Evolutionary conservation across 228 moss, liverwort and hornwort genomes (phyloP), one percentile per base, ranked within the genome.

Genomic region (Sphagnum magellanicum): DNA sequence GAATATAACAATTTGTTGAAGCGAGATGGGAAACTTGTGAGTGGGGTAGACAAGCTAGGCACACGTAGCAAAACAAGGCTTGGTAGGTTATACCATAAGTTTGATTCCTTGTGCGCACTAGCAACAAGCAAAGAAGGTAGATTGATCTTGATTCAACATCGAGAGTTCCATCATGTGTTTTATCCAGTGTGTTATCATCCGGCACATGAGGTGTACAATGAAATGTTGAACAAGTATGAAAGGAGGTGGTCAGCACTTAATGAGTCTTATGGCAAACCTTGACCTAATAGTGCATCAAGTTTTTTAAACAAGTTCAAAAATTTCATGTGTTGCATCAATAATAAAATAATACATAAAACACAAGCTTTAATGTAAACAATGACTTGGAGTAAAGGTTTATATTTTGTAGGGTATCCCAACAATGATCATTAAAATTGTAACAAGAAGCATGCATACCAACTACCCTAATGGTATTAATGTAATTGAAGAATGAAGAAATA

Each of bases 31-130:
- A 74, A 60, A 63, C 68, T 87, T 12, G 80, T 83, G 70, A 80
- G 86, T 16, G 86, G 83, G 8, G 78, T 87, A 51, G 80, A 80
- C 4, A 68, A 50, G 47, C 6, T 71, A 0, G 49, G n/a, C 0
- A 3, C n/a, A 0, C 12, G 53, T 5, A 63, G n/a, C 0, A 50
- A 72, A 32, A 63, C 78, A 7, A 80, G 70, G 64, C 66, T 80
- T 0, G 86, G 86, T 0, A 61, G 86, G 8, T 13, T 87, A 60
- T 87, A 87, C 70, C 86, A 87, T 9, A 87, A 87, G 55, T 87
- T 87, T 0, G 86, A 87, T 67, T 87, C 86, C 0, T 5, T 87
- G 50, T 83, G 83, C 1, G 78, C 83, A 0, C 16, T 87, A 59
- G 83, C 86, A 0, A 80, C 78, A 0, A 16, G 80, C 0, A 81